Evolutionary conservation across 768 basidiomycete genomes (phyloP), one percentile per base, ranked within the genome.

Genomic region (Leccinum aurantiacum): DNA sequence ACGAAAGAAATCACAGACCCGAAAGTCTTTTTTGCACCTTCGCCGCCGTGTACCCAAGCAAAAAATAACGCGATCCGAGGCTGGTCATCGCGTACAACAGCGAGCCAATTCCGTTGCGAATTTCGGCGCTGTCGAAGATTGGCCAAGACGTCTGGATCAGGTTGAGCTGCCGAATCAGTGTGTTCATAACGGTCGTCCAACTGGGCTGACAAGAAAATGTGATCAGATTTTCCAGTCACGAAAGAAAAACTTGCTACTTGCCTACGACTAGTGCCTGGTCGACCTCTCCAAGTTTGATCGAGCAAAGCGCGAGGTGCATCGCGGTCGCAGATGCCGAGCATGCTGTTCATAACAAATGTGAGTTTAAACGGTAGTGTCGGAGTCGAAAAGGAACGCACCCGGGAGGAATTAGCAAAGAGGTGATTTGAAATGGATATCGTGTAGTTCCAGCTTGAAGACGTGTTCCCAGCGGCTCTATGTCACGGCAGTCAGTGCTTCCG

Each of bases 161-260:
- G 57, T 85, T 80, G 17, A 89, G 78, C 69, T 91, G 87, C 47
- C 82, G 79, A 55, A 88, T 80, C 60, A 91, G 74, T n/a, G 84
- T 82, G 69, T 89, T 87, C 54, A 87, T 85, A 38, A 82, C 85
- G 56, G 78, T 79, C 15, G 85, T 85, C 90, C 90, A 90, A 64
- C 88, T 90, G 9, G 85, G 82, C 89, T 89, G 63, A 33, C 64
- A 53, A 53, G 22, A 17, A n/a, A 38, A 48, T 6, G 29, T 53
- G 29, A 59, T 66, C 46, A 63, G 48, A 58, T 13, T 29, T n/a
- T n/a, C 13, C 38, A 41, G 56, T 78, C 14, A 33, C 1, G 15
- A 17, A 24, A 22, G 7, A 13, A 51, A 9, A n/a, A 44, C 8
- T 22, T 22, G 46, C 11, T n/a, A 59, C 68, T 57, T 3, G 61